phyloP scores from a whole-genome alignment of 805 yeast genomes.

The Suhomyces sp. region DNA sequence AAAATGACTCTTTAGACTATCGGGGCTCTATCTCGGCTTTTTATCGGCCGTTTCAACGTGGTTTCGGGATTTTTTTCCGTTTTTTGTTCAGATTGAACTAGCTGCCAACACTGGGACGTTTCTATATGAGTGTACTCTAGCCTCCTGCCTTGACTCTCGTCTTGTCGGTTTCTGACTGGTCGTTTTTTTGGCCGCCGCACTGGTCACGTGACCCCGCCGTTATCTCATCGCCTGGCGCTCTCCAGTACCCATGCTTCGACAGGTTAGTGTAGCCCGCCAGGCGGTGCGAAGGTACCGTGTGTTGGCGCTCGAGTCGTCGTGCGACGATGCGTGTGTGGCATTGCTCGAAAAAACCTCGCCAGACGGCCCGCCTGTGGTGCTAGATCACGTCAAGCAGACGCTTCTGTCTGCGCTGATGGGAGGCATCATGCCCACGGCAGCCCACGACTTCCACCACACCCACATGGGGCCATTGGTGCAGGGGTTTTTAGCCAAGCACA shows the following conservation, averaged over 20 bases:
- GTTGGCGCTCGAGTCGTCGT: constrained; percentile 86
- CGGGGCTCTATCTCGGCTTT: neutral
- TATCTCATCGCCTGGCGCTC: neutral
- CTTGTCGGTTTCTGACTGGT: neutral
- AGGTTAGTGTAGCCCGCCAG: constrained; percentile 14
- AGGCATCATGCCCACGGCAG: constrained; percentile 85
- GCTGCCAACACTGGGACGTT: neutral
- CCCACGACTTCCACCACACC: constrained; percentile 73
- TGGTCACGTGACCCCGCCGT: neutral
- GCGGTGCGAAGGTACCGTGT: constrained; percentile 48
- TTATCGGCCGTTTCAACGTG: too few relatives aligned
- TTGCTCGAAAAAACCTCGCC: constrained; percentile 50
- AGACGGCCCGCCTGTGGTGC: constrained; percentile 41
- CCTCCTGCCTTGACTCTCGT: neutral
- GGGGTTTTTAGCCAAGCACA: constrained; percentile 39
- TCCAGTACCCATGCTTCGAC: neutral
- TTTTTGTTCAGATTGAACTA: neutral
- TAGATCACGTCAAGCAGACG: constrained; percentile 63
- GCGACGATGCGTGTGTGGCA: constrained; percentile 94
- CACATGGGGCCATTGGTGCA: constrained; percentile 51
- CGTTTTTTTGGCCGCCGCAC: neutral
- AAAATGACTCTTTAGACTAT: neutral
- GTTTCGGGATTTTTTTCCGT: neutral
- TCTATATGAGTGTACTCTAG: too few relatives aligned
- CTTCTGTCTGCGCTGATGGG: constrained; percentile 66